These are phyloP conservation scores for Termitomyces sp. DNA, from an alignment of 768 basidiomycete genomes.

Conservation along the genomic window DNA sequence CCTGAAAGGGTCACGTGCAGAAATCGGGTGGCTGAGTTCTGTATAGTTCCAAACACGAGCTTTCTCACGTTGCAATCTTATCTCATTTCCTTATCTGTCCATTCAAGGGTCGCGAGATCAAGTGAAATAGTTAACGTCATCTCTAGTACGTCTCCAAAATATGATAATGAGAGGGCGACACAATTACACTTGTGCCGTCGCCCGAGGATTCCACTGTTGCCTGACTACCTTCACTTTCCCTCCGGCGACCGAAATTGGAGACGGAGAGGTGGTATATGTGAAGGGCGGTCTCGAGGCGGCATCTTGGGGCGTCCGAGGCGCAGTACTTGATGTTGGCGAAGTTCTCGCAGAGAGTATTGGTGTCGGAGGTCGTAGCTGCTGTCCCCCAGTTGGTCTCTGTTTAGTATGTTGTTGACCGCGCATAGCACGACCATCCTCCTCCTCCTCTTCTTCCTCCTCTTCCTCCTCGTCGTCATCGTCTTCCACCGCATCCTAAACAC, in stretches of 20 bases:
- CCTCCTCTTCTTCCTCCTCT: slow-evolving; percentile 52
- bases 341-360: slow-evolving; percentile 41
- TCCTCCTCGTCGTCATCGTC: slow-evolving; percentile 56
- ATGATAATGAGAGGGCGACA: background rate
- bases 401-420: slow-evolving; percentile 22
- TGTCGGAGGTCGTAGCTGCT: slow-evolving; percentile 27
- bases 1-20: slow-evolving; percentile 27
- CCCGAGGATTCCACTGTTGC: slow-evolving; percentile 40
- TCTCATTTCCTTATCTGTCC: background rate
- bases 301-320: slow-evolving; percentile 41
- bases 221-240: slow-evolving; percentile 48
- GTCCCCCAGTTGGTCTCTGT: slow-evolving; percentile 26
- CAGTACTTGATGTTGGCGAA: slow-evolving; percentile 44
- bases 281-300: slow-evolving; percentile 20
- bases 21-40: slow-evolving; percentile 46
- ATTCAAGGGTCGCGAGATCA: background rate
- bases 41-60: slow-evolving; percentile 40
- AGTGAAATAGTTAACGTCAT: background rate
- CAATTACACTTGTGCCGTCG: slow-evolving; percentile 32
- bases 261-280: slow-evolving; percentile 23
- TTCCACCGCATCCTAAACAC: slow-evolving; percentile 39
- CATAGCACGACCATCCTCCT: slow-evolving; percentile 22
- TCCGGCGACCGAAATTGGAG: slow-evolving; percentile 21
- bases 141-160: background rate
- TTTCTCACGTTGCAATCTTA: slow-evolving; percentile 16